A percentile compares a stretch with the other conserved stretches of the same genome.
These are phyloP conservation scores for Trametes maxima DNA, from an alignment of 768 basidiomycete genomes.

Conservation along the genomic window DNA sequence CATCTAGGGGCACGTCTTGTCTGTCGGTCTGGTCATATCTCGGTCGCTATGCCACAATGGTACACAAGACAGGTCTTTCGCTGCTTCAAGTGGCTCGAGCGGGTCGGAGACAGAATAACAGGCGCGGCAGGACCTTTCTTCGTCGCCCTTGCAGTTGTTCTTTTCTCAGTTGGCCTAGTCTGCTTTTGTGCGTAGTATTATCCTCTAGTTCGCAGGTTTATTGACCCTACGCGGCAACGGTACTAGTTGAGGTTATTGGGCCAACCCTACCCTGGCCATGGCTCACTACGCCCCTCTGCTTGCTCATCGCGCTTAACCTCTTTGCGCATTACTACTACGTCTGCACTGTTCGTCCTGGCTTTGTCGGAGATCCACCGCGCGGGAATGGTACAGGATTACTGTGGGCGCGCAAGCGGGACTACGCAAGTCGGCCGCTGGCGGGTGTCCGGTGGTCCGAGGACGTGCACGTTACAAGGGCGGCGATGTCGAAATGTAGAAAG, in stretches of 20 bases:
- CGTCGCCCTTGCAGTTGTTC: conserved; percentile 72
- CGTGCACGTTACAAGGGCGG: conserved; percentile 55
- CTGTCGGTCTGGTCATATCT: neutral
- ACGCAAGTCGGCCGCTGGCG: conserved; percentile 34
- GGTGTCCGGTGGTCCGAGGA: conserved; percentile 55
- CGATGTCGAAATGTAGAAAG: conserved; percentile 62
- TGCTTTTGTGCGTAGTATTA: conserved; percentile 72
- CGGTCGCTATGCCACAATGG: conserved; percentile 15
- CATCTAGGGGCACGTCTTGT: neutral
- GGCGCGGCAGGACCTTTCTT: conserved; percentile 93
- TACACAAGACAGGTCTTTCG: conserved; percentile 46
- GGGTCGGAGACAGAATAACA: conserved; percentile 75
- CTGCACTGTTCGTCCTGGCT: conserved; percentile 80
- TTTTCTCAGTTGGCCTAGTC: conserved; percentile 68
- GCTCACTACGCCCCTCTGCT: conserved; percentile 65
- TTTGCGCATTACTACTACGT: conserved; percentile 85
- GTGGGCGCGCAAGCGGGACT: conserved; percentile 56
- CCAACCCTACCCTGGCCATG: conserved; percentile 63
- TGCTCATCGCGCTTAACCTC: conserved; percentile 78
- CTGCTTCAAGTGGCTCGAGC: conserved; percentile 71
- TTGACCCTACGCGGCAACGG: neutral
- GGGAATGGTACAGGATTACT: conserved; percentile 44
- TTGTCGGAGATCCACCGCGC: conserved; percentile 59
- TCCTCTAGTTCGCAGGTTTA: no score
- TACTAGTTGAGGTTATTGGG: conserved; percentile 75